Base-by-base conservation (phyloP, 2,329 filamentous ascomycete genomes). In the Penicillium oxalicum region DNA sequence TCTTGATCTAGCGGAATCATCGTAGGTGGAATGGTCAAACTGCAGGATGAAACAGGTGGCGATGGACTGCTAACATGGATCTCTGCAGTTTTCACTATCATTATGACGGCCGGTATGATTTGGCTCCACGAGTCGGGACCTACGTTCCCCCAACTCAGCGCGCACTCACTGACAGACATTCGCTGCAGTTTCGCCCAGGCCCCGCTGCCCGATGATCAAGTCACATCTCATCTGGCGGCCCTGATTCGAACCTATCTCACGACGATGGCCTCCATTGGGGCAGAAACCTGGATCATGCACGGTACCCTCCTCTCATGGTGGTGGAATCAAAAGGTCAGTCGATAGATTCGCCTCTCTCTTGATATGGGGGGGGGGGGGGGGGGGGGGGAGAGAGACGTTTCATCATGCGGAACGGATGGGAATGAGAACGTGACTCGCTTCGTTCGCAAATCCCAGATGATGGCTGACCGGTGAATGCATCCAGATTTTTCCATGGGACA, bases 241-340 rank as follows among this genome's bases (percentile, higher is more conserved):
- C 67, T 83, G 33, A 70, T 82, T 51, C 75, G 74, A 54, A 76
- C 78, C 1, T 83, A 82, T 56, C 69, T 81, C 2, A 65, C 70
- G 1, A 78, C 77, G 5, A 82, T 82, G 79, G 66, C 72, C 37
- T 71, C 76, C 44, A 72, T 82, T 29, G 75, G 77, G 11, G 74
- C 75, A 4, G 76, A 81, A 54, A 83, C 80, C 7, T 83, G 80
- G 80, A 76, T 83, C 48, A 82, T 82, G 77, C 80, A 83, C 55
- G 80, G 80, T 9, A 77, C 76, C 5, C 65, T 83, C 36, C 67
- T 83, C 12, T 78, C 79, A 33, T 83, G 80, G 80, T 83, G 77
- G 74, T 83, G 80, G 80, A 82, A 81, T 55, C 71, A 75, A 45
- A 74, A 75, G 63, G 70, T 72, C 29, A 32, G 42, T 28, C 28